These are phyloP conservation scores for Hymenoscyphus linearis DNA, from an alignment of 2,329 filamentous ascomycete genomes.

Conservation along the genomic window DNA sequence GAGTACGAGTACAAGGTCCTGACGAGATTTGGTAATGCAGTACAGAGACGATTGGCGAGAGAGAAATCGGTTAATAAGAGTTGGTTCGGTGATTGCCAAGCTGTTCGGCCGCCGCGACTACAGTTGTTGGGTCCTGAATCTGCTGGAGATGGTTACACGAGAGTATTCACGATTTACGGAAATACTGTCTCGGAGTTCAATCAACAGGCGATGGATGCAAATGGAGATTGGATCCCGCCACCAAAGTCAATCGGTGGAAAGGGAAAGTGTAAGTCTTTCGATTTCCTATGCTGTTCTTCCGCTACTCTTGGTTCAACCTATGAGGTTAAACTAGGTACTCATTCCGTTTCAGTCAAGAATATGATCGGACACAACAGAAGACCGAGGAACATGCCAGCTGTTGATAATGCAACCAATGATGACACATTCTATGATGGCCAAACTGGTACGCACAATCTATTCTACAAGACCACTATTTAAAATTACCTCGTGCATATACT, in stretches of 20 bases:
- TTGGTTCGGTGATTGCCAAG: background rate
- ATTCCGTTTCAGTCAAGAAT: too few species aligned
- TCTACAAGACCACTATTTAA: background rate
- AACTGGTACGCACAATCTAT: background rate
- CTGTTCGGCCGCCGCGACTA: background rate
- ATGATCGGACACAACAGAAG: too few species aligned
- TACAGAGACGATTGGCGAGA: background rate
- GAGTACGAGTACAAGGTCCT: background rate
- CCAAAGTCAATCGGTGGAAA: background rate
- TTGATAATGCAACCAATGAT: too few species aligned
- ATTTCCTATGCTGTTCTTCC: background rate
- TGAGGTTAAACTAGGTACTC: too few species aligned
- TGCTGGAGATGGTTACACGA: background rate
- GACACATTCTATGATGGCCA: background rate
- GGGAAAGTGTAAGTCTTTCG: background rate
- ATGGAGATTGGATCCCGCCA: background rate
- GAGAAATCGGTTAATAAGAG: background rate
- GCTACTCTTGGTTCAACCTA: too few species aligned
- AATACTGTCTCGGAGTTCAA: background rate
- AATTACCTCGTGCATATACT: background rate
- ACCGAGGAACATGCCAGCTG: too few species aligned
- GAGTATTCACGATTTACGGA: background rate
- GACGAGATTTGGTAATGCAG: background rate
- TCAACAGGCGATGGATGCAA: background rate
- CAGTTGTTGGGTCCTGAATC: background rate